Evolutionary conservation across 345 rosid species (phyloP).

Genomic region (Aquilaria sinensis): DNA sequence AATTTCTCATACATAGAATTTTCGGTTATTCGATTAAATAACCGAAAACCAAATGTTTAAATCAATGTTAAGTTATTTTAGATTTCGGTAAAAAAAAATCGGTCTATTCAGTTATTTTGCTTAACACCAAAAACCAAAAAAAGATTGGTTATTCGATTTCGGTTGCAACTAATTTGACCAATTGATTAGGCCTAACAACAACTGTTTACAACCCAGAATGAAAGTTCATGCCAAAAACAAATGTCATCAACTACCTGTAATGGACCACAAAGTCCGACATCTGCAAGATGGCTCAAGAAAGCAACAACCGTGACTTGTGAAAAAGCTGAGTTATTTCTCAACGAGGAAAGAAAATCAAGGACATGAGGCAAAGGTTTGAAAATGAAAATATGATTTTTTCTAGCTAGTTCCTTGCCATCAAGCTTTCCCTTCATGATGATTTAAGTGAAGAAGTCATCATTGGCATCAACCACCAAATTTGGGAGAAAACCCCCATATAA

Average conservation of each 20-base stretch:
- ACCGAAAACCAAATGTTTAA: too few relatives aligned
- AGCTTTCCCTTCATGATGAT: constrained; percentile 26
- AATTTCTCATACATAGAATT: too few relatives aligned
- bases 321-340: constrained; percentile 57
- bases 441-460: constrained; percentile 25
- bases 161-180: too few relatives aligned
- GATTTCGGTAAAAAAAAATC: too few relatives aligned
- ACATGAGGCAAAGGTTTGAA: constrained; percentile 34
- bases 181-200: too few relatives aligned
- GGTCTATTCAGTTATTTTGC: too few relatives aligned
- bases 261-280: constrained; percentile 60
- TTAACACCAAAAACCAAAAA: too few relatives aligned
- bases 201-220: too few relatives aligned
- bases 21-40: too few relatives aligned
- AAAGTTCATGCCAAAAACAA: neutral
- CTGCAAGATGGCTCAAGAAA: constrained; percentile 56
- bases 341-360: constrained; percentile 32
- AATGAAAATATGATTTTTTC: constrained; percentile 15
- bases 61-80: too few relatives aligned
- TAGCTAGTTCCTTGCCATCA: constrained; percentile 13
- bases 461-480: constrained; percentile 27
- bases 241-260: constrained; percentile 34
- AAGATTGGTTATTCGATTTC: too few relatives aligned
- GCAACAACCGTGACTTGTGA: constrained; percentile 65
- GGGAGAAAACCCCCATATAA: constrained; percentile 64